Base-by-base conservation (phyloP, 2,329 filamentous ascomycete species). In the Aspergillus luchuensis region DNA sequence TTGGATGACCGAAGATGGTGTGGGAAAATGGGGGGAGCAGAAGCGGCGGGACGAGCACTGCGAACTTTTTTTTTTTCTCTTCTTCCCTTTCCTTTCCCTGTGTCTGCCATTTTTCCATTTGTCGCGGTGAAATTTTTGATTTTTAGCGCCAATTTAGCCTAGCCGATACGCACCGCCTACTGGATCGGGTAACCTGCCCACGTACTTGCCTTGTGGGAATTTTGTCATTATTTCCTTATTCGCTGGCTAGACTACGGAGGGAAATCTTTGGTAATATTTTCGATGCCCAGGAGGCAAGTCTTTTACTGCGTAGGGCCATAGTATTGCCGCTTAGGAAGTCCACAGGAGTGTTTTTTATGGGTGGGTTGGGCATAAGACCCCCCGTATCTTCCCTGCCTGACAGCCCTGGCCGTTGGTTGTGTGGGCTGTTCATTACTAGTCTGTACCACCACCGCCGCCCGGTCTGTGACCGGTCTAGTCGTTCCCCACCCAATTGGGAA, bases 41-140 rank as follows among this genome's bases (percentile, higher is more conserved):
- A 64, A 53, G 59, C 56, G 53, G 58, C 66, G 63, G 55, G 60
- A 43, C 53, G 53, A 56, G 19, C 41, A 50, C 45, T 30, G 45
- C 43, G 52, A 59, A 56, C 47, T 66, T 64, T 64, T 64, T 57
- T 59, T 57, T 60, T 39, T 47, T 53, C 49, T 43, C 59, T 60
- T 56, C 58, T 60, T 56, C 58, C 30, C 66, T 62, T 45, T 60
- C 45, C 61, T 59, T 52, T 57, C 61, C 57, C 49, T 62, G 51
- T 41, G 61, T 30, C 52, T 52, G 49, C 19, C 39, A 19, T 39
- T 59, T 63, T 43, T 5, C 51, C 30, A 25, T 50, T 52, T 59
- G 55, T 60, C 57, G 63, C 63, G 56, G 61, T 61, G 63, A 67
- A 70, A 69, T 69, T 71, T 71, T 69, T 63, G 62, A 67, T 57